Conservation (phyloP, 768 basidiomycete species). For the Crepidotus variabilis region DNA sequence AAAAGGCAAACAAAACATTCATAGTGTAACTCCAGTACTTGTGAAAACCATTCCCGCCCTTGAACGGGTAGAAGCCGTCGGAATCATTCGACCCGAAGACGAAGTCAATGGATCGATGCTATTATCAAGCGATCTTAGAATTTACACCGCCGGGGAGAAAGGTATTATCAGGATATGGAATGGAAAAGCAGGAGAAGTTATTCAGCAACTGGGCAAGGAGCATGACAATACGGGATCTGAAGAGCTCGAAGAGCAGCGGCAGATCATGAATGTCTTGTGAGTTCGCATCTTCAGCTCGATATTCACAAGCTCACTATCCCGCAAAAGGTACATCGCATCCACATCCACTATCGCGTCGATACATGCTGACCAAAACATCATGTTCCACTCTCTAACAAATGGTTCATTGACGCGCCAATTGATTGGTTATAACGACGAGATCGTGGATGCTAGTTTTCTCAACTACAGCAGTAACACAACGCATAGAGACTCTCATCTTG, state of each 20-base stretch:
- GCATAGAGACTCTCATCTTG: constrained; percentile 66
- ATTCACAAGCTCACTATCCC: constrained; percentile 14
- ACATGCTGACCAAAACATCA: constrained; percentile 96
- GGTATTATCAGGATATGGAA: constrained; percentile 88
- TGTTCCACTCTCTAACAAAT: constrained; percentile 79
- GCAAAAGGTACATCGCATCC: constrained; percentile 61
- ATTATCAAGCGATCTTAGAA: constrained; percentile 44
- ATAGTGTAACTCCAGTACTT: constrained; percentile 50
- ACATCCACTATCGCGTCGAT: constrained; percentile 70
- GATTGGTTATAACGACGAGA: constrained; percentile 97
- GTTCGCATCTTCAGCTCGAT: constrained; percentile 26
- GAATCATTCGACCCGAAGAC: constrained; percentile 56
- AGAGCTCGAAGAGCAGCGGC: constrained; percentile 74
- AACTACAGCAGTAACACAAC: constrained; percentile 29
- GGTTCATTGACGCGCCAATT: constrained; percentile 70
- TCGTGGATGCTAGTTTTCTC: constrained; percentile 85
- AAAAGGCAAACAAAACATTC: constrained; percentile 46
- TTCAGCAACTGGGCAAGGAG: constrained; percentile 56
- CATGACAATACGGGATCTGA: constrained; percentile 35
- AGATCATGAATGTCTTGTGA: constrained; percentile 81
- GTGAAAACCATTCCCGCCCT: constrained; percentile 78
- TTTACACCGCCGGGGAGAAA: constrained; percentile 92
- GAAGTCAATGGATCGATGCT: constrained; percentile 39
- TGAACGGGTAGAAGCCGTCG: constrained; percentile 86
- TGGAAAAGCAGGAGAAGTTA: constrained; percentile 55